phyloP scores from a whole-genome alignment of 2,329 filamentous ascomycete species.

The Ilyonectria robusta region DNA sequence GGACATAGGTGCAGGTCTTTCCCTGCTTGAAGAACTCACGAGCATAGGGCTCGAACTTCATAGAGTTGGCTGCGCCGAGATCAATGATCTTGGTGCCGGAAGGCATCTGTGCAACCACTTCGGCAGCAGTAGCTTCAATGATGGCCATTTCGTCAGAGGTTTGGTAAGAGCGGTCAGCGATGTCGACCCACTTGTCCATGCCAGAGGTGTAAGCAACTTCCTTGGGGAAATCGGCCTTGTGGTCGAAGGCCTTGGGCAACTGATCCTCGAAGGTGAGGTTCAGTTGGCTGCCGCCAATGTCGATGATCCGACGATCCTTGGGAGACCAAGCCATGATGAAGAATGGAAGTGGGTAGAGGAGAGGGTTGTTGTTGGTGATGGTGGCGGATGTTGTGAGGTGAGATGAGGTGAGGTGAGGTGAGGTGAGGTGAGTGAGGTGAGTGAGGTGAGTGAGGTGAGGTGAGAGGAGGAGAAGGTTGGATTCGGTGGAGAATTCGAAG shows the following conservation, averaged over 20 bases:
- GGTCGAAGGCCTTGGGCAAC: constrained; percentile 23
- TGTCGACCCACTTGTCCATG: constrained; percentile 38
- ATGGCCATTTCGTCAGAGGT: constrained; percentile 34
- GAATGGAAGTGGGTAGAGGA: too few relatives aligned
- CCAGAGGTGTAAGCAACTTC: constrained; percentile 41
- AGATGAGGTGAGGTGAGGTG: too few relatives aligned
- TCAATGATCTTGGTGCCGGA: constrained; percentile 33
- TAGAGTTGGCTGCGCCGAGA: constrained; percentile 40
- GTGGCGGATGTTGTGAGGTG: too few relatives aligned
- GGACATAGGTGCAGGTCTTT: constrained; percentile 34
- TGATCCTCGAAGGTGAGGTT: constrained; percentile 27
- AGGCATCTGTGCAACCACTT: constrained; percentile 31
- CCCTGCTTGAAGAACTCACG: constrained; percentile 32
- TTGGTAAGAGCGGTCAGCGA: constrained; percentile 40
- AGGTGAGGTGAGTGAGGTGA: too few relatives aligned
- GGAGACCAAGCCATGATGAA: background rate
- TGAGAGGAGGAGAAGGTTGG: too few relatives aligned
- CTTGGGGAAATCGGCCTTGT: constrained; percentile 40
- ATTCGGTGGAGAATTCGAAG: too few relatives aligned
- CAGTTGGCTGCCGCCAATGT: constrained; percentile 40
- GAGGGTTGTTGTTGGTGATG: too few relatives aligned
- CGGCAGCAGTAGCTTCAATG: constrained; percentile 35
- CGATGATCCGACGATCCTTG: constrained; percentile 26
- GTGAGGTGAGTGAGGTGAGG: too few relatives aligned
- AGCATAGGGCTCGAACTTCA: constrained; percentile 41